Conservation (phyloP, 2,329 filamentous ascomycete species). For the Colletotrichum sp. region DNA sequence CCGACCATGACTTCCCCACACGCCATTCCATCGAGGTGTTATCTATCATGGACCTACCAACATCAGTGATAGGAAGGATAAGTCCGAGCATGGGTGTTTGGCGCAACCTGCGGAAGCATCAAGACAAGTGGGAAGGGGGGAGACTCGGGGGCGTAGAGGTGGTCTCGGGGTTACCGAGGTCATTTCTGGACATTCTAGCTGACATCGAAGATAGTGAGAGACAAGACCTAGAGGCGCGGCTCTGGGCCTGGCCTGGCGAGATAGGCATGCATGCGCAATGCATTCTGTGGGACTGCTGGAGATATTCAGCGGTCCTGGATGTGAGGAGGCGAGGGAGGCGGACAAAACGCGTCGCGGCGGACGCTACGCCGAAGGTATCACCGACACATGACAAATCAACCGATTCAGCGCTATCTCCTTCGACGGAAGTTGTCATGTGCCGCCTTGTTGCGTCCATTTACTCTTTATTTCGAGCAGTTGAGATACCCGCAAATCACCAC, state of each 20-base stretch:
- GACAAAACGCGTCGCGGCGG: not conserved
- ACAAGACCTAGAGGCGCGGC: constrained; percentile 18
- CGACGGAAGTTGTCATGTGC: constrained; percentile 25
- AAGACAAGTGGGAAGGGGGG: constrained; percentile 13
- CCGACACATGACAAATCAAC: not conserved
- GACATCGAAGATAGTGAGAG: constrained; percentile 12
- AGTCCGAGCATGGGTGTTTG: constrained; percentile 20
- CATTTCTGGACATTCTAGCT: constrained; percentile 29
- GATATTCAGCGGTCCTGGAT: constrained; percentile 27
- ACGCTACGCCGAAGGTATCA: not conserved
- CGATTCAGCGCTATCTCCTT: not conserved
- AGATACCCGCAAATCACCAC: constrained; percentile 20
- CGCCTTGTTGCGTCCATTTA: constrained; percentile 29
- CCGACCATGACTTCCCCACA: not conserved
- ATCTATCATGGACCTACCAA: constrained; percentile 22
- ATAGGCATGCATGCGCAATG: constrained; percentile 29
- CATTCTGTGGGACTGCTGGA: constrained; percentile 33
- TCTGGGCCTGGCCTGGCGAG: constrained; percentile 29
- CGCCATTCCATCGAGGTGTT: constrained; percentile 19
- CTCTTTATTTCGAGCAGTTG: constrained; percentile 22
- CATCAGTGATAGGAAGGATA: constrained; percentile 15
- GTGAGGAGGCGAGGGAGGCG: constrained; percentile 14
- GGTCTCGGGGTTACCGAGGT: constrained; percentile 30
- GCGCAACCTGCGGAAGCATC: constrained; percentile 5
- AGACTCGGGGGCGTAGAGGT: constrained; percentile 29